A percentile compares a stretch with the other conserved stretches of the same genome.
These are phyloP conservation scores for Suhomyces prunicola DNA, from an alignment of 805 yeast genomes.

Conservation along the genomic window DNA sequence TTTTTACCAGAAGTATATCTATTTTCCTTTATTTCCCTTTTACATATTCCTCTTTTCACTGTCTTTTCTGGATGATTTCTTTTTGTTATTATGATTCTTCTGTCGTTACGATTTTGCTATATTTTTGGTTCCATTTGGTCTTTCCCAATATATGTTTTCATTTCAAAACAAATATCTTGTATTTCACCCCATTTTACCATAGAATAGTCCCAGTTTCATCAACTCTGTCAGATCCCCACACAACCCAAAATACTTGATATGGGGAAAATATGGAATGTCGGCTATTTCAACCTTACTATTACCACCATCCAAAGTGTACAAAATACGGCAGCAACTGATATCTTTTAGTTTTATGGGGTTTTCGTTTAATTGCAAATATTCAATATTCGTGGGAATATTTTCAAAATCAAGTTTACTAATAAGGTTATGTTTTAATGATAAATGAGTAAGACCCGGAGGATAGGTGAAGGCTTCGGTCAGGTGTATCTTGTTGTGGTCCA, in stretches of 20 bases:
- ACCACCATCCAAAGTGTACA: neutral
- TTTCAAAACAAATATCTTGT: neutral
- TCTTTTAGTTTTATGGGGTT: slow-evolving; percentile 2
- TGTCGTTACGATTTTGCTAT: neutral
- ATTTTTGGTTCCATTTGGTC: neutral
- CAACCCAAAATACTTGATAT: slow-evolving; percentile 7
- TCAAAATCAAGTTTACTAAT: slow-evolving; percentile 4
- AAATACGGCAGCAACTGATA: neutral
- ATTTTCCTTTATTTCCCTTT: neutral
- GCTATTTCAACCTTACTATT: neutral
- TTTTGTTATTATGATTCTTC: neutral
- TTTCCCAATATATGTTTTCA: neutral
- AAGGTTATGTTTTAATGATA: slow-evolving; percentile 7
- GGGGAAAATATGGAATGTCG: slow-evolving; percentile 8
- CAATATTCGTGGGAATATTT: slow-evolving; percentile 5
- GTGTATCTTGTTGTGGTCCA: slow-evolving; percentile 8
- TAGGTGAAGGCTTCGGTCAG: slow-evolving; percentile 5
- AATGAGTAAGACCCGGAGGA: slow-evolving; percentile 3
- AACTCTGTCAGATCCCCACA: slow-evolving; percentile 10
- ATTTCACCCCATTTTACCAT: neutral
- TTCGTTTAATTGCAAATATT: slow-evolving; percentile 2
- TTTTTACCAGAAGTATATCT: neutral
- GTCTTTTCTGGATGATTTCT: neutral
- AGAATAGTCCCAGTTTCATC: slow-evolving; percentile 8
- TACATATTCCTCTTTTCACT: neutral